phyloP scores from a whole-genome alignment of 345 rosid genomes.

The Linum trigynum region DNA sequence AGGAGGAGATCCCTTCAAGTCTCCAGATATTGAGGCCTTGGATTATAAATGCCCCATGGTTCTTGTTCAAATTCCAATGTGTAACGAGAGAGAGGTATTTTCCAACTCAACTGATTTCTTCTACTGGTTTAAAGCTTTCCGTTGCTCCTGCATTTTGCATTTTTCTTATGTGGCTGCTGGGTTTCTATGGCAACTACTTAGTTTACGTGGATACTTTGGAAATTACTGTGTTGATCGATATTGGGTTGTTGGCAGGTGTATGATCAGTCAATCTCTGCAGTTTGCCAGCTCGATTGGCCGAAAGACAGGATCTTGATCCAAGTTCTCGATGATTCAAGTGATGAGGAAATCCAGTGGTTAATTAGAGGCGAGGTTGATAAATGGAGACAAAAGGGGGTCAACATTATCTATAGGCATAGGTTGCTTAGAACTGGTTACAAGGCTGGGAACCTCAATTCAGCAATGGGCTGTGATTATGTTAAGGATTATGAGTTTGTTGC shows the following conservation, averaged over 20 bases:
- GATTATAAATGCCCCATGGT: constrained; percentile 57
- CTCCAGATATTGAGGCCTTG: constrained; percentile 46
- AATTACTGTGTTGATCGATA: not conserved
- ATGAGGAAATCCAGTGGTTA: constrained; percentile 52
- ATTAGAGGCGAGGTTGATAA: constrained; percentile 52
- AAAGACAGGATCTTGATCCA: constrained; percentile 58
- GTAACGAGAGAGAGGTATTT: constrained; percentile 68
- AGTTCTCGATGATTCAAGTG: constrained; percentile 74
- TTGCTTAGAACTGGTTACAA: constrained; percentile 71
- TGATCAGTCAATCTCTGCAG: constrained; percentile 74
- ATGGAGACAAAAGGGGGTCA: constrained; percentile 66
- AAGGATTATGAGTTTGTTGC: constrained; percentile 72
- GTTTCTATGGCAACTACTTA: not conserved
- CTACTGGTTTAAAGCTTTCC: not conserved
- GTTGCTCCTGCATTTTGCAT: constrained; percentile 2
- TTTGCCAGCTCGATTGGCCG: constrained; percentile 84
- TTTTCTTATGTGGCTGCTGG: not conserved
- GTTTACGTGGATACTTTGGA: not conserved
- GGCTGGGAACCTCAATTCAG: constrained; percentile 89
- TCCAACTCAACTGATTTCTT: not conserved
- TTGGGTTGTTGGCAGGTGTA: constrained; percentile 39
- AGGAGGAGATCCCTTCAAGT: constrained; percentile 43
- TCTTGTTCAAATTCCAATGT: constrained; percentile 89
- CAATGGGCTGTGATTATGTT: constrained; percentile 72
- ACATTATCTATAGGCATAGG: constrained; percentile 65